Evolutionary conservation across 345 rosid genomes (phyloP).

Genomic region (Eucalyptus marginata): DNA sequence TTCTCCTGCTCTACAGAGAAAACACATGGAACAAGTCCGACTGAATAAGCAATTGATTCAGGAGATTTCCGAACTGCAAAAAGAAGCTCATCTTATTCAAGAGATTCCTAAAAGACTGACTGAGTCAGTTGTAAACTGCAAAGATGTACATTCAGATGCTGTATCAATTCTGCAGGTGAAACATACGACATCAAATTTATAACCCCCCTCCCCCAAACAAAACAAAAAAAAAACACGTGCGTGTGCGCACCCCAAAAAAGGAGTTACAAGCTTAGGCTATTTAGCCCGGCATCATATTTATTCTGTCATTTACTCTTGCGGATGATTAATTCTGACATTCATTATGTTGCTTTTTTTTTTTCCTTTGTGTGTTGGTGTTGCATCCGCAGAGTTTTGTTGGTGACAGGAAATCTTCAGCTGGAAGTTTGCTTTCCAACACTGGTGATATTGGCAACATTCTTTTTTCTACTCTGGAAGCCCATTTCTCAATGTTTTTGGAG

Average conservation of each 20-base stretch:
- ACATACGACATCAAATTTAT: neutral
- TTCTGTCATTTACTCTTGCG: neutral
- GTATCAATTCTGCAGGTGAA: constrained; percentile 48
- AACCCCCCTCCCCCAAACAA: neutral
- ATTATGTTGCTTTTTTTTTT: neutral
- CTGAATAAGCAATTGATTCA: constrained; percentile 34
- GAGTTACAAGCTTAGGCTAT: neutral
- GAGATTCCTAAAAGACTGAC: constrained; percentile 42
- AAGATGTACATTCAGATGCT: constrained; percentile 34
- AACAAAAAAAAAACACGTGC: no score
- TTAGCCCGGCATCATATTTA: neutral
- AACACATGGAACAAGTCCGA: constrained; percentile 37
- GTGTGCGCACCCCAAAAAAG: neutral
- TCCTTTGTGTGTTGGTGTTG: neutral
- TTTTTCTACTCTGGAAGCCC: constrained; percentile 50
- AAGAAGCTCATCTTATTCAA: constrained; percentile 19
- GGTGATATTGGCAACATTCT: constrained; percentile 44
- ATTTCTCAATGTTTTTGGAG: constrained; percentile 18
- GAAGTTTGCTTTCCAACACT: constrained; percentile 36
- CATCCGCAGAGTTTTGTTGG: constrained; percentile 30
- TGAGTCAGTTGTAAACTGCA: constrained; percentile 39
- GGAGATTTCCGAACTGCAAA: constrained; percentile 56
- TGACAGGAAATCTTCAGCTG: constrained; percentile 34
- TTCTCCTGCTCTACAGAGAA: constrained; percentile 26
- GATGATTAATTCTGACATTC: neutral